Conservation (phyloP, 495 filamentous ascomycete genomes). For the Hypomontagnella submonticulosa region DNA sequence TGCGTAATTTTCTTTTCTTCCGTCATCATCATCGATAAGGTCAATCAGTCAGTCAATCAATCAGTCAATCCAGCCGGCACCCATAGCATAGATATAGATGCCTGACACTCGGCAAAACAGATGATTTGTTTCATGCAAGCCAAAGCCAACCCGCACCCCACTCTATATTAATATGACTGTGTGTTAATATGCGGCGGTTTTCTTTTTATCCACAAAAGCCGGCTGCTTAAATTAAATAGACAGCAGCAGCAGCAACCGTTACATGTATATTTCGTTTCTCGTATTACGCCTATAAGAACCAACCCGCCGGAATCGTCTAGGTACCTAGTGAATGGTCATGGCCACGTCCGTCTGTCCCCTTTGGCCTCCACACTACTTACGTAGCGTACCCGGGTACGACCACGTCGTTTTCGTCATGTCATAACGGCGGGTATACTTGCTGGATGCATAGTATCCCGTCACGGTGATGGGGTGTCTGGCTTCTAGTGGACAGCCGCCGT, state of each 20-base stretch:
- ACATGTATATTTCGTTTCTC: constrained; percentile 22
- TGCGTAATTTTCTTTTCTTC: no score
- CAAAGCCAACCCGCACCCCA: constrained; percentile 6
- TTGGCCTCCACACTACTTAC: background rate
- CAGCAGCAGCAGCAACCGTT: constrained; percentile 1
- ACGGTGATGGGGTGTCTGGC: no score
- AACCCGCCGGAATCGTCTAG: constrained; percentile 23
- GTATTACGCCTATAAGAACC: constrained; percentile 30
- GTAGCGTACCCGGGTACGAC: background rate
- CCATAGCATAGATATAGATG: constrained; percentile 15
- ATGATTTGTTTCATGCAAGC: constrained; percentile 27
- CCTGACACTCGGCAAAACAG: constrained; percentile 23
- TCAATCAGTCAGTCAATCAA: background rate
- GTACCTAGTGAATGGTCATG: constrained; percentile 10
- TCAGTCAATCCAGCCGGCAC: background rate
- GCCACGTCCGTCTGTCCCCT: constrained; percentile 6
- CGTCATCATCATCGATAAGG: no score
- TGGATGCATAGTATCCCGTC: no score
- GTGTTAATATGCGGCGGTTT: constrained; percentile 34
- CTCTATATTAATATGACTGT: constrained; percentile 24
- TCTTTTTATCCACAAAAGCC: constrained; percentile 42
- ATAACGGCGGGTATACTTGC: background rate
- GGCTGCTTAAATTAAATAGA: constrained; percentile 9
- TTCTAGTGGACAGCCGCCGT: constrained; percentile 25
- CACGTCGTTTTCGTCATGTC: constrained; percentile 16